Percentiles rank a stretch among this genome's conserved stretches.
phyloP scores from a whole-genome alignment of 257 asterid species.

The Parsonsia alboflavescens region DNA sequence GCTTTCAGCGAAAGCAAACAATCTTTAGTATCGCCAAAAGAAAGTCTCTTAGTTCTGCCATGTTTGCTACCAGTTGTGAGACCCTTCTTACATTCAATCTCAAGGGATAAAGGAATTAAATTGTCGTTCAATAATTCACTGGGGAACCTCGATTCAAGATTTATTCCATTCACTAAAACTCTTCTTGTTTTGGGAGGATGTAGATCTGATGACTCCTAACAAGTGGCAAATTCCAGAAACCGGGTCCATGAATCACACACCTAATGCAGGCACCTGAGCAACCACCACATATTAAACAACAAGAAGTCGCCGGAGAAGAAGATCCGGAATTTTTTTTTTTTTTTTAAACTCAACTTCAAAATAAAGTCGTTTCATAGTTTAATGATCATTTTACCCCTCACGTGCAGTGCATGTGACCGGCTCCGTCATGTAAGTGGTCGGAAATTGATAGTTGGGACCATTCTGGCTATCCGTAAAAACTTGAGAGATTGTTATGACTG shows the following conservation, averaged over 20 bases:
- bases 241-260: slow-evolving; percentile 65
- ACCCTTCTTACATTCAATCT: slow-evolving; percentile 20
- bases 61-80: slow-evolving; percentile 13
- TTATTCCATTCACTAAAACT: slow-evolving; percentile 18
- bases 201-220: slow-evolving; percentile 20
- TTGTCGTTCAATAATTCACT: slow-evolving; percentile 14
- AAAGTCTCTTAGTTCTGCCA: slow-evolving; percentile 18
- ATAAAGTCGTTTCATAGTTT: no score
- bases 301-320: no score
- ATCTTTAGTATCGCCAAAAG: slow-evolving; percentile 53
- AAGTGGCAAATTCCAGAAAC: slow-evolving; percentile 57
- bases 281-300: slow-evolving; percentile 18
- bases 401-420: no score
- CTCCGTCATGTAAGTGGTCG: no score
- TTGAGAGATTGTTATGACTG: no score
- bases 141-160: slow-evolving; percentile 21
- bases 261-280: slow-evolving; percentile 59
- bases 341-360: no score
- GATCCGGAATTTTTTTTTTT: no score
- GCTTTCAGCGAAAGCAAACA: slow-evolving; percentile 62
- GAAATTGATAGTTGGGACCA: no score
- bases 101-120: slow-evolving; percentile 17
- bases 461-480: no score
- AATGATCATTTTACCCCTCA: no score
- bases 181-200: slow-evolving; percentile 44